Evolutionary conservation across 495 filamentous ascomycete genomes (phyloP).

Genomic region (Clohesyomyces aquaticus): DNA sequence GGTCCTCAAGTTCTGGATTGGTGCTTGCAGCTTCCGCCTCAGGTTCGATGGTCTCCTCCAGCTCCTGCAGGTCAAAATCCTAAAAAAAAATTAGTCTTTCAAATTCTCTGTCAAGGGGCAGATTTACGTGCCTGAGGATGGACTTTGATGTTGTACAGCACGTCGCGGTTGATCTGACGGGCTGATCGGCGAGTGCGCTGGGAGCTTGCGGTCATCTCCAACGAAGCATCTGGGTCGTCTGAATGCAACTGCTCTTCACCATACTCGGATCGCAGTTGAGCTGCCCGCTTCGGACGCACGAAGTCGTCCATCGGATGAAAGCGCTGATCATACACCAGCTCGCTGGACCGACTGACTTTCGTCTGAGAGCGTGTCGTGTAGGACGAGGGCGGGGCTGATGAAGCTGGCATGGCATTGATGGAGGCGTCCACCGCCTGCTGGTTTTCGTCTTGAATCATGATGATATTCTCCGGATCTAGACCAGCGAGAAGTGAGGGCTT

Average conservation of each 20-base stretch:
- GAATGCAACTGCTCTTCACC: neutral
- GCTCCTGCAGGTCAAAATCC: neutral
- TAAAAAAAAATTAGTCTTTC: neutral
- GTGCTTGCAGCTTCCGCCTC: too few relatives aligned
- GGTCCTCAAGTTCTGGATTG: too few relatives aligned
- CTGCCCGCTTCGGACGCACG: constrained; percentile 35
- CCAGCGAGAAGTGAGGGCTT: constrained; percentile 11
- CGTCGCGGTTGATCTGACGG: constrained; percentile 18
- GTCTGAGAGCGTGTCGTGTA: constrained; percentile 20
- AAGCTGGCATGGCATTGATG: neutral
- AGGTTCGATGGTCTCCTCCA: too few relatives aligned
- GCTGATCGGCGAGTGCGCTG: constrained; percentile 17
- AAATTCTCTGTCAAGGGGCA: neutral
- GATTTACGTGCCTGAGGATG: constrained; percentile 33
- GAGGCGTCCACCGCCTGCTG: neutral
- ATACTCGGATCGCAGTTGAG: constrained; percentile 27
- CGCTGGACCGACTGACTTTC: constrained; percentile 1
- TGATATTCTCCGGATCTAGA: constrained; percentile 30
- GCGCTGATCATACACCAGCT: constrained; percentile 42
- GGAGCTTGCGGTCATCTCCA: neutral
- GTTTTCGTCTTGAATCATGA: constrained; percentile 20
- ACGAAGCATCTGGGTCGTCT: neutral
- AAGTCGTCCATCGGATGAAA: constrained; percentile 48
- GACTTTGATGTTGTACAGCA: constrained; percentile 16
- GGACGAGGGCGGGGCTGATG: constrained; percentile 10